Percentiles rank a stretch among this genome's conserved stretches.
Conservation (phyloP, 345 rosid species). For the Laguncularia racemosa region DNA sequence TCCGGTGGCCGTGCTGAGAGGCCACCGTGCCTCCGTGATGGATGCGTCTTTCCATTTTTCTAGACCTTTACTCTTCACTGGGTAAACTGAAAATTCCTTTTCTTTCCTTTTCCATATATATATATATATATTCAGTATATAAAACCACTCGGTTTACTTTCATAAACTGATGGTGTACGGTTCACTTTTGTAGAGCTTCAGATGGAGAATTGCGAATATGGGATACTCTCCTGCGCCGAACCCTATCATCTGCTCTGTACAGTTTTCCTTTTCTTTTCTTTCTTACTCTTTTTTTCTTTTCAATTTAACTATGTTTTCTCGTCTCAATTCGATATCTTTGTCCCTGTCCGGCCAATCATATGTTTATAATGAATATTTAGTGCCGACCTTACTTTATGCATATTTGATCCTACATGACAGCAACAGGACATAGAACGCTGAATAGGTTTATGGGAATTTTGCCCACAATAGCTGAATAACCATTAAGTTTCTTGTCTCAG, state of each 20-base stretch:
- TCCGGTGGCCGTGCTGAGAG: conserved; percentile 84
- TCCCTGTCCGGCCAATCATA: no score
- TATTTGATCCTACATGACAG: no score
- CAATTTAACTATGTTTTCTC: no score
- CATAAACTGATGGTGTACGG: no score
- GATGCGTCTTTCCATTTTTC: conserved; percentile 80
- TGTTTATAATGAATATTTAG: no score
- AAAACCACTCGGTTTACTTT: no score
- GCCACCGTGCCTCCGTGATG: conserved; percentile 83
- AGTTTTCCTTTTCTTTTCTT: neutral
- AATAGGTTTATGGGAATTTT: no score
- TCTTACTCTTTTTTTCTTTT: neutral
- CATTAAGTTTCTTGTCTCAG: no score
- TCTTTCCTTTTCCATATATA: neutral
- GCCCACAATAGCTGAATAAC: no score
- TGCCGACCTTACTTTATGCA: no score
- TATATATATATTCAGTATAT: neutral
- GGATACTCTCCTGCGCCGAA: conserved; percentile 69
- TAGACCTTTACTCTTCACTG: conserved; percentile 58
- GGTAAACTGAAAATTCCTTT: conserved; percentile 27
- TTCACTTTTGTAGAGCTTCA: conserved; percentile 42
- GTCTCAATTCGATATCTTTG: no score
- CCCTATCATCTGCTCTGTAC: conserved; percentile 67
- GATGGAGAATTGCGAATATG: conserved; percentile 92
- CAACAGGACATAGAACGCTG: no score